Base-by-base conservation (phyloP, 345 rosid genomes). In the Iberis pinnata region DNA sequence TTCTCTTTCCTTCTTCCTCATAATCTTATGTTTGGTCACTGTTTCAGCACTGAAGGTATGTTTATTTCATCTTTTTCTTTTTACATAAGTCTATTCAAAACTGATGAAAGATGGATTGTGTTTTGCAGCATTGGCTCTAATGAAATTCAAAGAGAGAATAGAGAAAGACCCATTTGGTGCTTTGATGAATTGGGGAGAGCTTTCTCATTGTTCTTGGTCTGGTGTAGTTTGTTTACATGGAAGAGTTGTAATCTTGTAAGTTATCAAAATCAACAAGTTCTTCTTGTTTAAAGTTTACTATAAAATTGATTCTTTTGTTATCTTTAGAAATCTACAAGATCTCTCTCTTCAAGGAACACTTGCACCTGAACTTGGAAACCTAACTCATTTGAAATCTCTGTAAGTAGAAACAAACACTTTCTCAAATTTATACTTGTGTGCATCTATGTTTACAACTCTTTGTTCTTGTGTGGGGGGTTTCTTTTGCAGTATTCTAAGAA, bases 171-270 rank as follows among this genome's bases (percentile, higher is more conserved):
- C 95, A 15, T 78, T 69, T 58, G 77, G 78, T 53, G 86, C 84
- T 50, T 58, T 90, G 44, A 63, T 76, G 42, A 72, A 70, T 70
- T 84, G 96, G 96, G 57, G 61, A 44, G 72, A 70, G 52, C 49
- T 69, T 35, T 61, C 60, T 56, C 95, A 76, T 32, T 90, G 98
- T 65, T 80, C 75, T 14, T 87, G 98, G 98, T 82, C 71, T 12
- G 98, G 92, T 8, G 77, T 90, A 4, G 82, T 62, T 32, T 90
- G 98, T 71, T 82, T 79, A 24, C 41, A 25, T 48, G 86, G 82
- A 47, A 77, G 68, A 67, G 86, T 90, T 1, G 75, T 78, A 29
- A 42, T 56, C 75, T 62, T 87, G 98, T 87, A 70, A 77, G 98
- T 72, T 7, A 38, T 10, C 12, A 14, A 3, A 41, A 24, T 35